Percentiles rank a stretch among this genome's conserved stretches.
These are phyloP conservation scores for Tylopilus balloui DNA, from an alignment of 768 basidiomycete species.

Conservation along the genomic window DNA sequence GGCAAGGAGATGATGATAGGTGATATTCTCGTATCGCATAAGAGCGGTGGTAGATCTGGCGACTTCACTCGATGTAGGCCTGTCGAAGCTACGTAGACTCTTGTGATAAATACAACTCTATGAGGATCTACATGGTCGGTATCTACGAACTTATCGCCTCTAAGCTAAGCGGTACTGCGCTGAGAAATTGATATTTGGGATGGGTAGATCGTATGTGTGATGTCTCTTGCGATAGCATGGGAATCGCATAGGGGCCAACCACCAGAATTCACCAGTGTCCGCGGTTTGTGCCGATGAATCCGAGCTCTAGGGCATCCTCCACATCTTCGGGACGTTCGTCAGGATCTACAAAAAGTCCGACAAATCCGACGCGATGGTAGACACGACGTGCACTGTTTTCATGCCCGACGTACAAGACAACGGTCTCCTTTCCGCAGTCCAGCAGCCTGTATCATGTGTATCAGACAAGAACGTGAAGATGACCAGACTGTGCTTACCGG, in stretches of 20 bases:
- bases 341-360: constrained; percentile 37
- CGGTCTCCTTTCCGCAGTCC: constrained; percentile 41
- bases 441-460: constrained; percentile 30
- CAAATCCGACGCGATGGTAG: constrained; percentile 52
- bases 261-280: constrained; percentile 47
- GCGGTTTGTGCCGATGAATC: constrained; percentile 42
- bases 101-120: background rate
- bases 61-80: constrained; percentile 45
- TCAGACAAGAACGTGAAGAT: background rate
- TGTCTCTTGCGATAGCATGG: background rate
- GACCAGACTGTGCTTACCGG: constrained; percentile 31
- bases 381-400: constrained; percentile 48
- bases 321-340: constrained; percentile 35
- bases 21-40: constrained; percentile 58
- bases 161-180: background rate
- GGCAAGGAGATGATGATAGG: constrained; percentile 84
- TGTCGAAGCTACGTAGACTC: background rate
- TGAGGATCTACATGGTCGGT: background rate
- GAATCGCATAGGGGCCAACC: background rate
- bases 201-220: background rate
- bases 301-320: constrained; percentile 51
- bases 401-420: constrained; percentile 53
- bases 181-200: background rate
- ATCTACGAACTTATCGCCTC: background rate
- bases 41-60: constrained; percentile 72